Evolutionary conservation across 176 grass and related monocot genomes (phyloP), one percentile per base, ranked within the genome.

Genomic region (Phoenix roebelenii): DNA sequence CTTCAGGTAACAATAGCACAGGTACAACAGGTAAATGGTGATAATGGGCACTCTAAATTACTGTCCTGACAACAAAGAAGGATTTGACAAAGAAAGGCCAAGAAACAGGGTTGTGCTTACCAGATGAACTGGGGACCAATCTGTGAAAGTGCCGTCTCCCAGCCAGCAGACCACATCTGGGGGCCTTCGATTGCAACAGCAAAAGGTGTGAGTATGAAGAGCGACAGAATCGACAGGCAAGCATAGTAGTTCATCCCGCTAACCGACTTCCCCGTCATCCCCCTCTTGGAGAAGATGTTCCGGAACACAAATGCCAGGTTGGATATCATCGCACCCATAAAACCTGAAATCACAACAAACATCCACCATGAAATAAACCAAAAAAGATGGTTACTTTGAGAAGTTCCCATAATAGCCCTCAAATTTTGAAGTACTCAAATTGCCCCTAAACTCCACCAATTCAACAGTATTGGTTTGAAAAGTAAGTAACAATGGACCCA

Each of bases 221-320:
- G 64, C 35, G 90, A 95, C 61, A 95, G 72, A 50, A 95, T 87
- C 15, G 86, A 95, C 17, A 95, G 72, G 50, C 90, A 95, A 7
- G 90, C 86, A 23, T 95, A 95, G 62, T 95, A 90, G 78, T 95
- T 95, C 90, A 95, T 95, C 67, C 90, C 90, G 61, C 86, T 86
- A 29, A 95, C 77, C 0, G 85, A 82, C 72, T 76, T 87, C 39
- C 86, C 90, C 77, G 90, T 95, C 90, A 95, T 95, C 22, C 90
- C 90, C 64, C n/a, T 79, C 79, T 95, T 95, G 0, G 90, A 95
- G 67, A 95, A 95, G 50, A 90, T 87, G 65, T 95, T 95, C 17
- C 86, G 82, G 77, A 90, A 95, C 70, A 95, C 90, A 66, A 95
- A 90, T 52, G 90, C 90, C 77, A 95, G 74, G 68, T 95, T 95